Base-by-base conservation (phyloP, 495 filamentous ascomycete species). In the Cairneyella variabilis region DNA sequence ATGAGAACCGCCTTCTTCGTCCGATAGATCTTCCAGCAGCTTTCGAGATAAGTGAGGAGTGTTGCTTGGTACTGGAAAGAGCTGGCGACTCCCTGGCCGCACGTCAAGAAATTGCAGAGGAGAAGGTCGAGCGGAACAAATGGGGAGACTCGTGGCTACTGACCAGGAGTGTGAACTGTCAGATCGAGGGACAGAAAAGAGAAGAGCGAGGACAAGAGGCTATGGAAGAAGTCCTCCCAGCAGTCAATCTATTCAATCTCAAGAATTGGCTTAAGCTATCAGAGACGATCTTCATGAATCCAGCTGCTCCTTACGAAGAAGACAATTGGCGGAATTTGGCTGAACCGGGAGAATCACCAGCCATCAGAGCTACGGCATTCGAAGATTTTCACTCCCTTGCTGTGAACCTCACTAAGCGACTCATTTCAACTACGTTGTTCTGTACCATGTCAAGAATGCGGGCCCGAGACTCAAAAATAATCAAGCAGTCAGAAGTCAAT, bases 231-330 rank as follows among this genome's bases (percentile, higher is more conserved):
- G 64, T 72, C 5, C 60, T 74, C 9, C 76, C 77, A 12, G 72
- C 79, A 28, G 73, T 80, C 1, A 69, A 74, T 47, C 56, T 95
- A 0, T 77, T 95, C 23, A 64, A 73, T 30, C 56, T 84, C 5
- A 66, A 69, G 16, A 74, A 65, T 8, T 91, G 85, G 83, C 69
- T 93, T 4, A 56, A 67, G 14, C 69, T 95, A 4, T 86, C 88
- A 0, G 70, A 74, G 20, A 71, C 72, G 3, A 34, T 92, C 1
- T 93, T 95, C 61, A 95, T 96, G 91, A 92, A 93, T 64, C 76
- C 79, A 3, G 68, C 72, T 2, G 69, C 77, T 28, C 51, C 63
- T 40, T 53, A 63, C 36, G 63, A 69, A 18, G 79, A 85, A 34
- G 74, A 83, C 42, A 90, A 90, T 59, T 95, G 88, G 88, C 69